Conservation (phyloP, 352 stramenopile species). For the Phytophthora sp. region DNA sequence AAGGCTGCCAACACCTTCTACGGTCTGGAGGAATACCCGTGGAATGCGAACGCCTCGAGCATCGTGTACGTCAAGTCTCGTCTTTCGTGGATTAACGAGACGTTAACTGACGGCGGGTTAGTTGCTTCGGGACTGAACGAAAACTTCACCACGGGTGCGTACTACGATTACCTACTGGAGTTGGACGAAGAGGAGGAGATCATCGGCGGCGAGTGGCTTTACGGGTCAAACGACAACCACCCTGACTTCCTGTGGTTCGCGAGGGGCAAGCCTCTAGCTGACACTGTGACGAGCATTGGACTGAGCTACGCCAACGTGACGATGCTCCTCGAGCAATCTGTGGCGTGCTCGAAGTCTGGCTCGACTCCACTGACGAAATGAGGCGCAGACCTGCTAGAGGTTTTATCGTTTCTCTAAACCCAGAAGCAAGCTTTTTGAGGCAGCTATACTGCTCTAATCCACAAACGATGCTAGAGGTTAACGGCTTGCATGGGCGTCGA, state of each 20-base stretch:
- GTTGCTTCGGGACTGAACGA: constrained; percentile 18
- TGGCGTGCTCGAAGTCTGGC: constrained; percentile 4
- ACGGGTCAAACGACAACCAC: constrained; percentile 28
- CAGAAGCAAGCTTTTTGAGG: too few species aligned
- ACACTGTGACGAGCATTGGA: constrained; percentile 28
- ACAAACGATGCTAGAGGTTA: too few species aligned
- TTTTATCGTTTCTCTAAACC: too few species aligned
- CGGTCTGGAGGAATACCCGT: constrained; percentile 36
- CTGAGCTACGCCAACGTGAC: constrained; percentile 32
- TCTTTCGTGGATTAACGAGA: constrained; percentile 44
- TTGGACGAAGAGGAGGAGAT: constrained; percentile 28
- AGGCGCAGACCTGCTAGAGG: too few species aligned
- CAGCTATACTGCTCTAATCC: too few species aligned
- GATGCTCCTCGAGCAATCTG: constrained; percentile 15
- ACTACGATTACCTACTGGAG: constrained; percentile 38
- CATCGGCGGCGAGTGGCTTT: constrained; percentile 39
- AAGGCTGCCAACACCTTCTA: constrained; percentile 34
- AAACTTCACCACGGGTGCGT: constrained; percentile 18
- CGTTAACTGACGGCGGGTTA: constrained; percentile 24
- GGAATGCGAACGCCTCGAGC: constrained; percentile 33
- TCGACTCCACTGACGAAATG: too few species aligned
- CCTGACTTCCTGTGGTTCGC: constrained; percentile 38
- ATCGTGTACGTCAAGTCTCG: constrained; percentile 41
- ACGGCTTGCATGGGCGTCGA: too few species aligned
- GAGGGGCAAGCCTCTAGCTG: constrained; percentile 8